Base-by-base conservation (phyloP, 495 filamentous ascomycete genomes). In the Aspergillus olivimuriae region DNA sequence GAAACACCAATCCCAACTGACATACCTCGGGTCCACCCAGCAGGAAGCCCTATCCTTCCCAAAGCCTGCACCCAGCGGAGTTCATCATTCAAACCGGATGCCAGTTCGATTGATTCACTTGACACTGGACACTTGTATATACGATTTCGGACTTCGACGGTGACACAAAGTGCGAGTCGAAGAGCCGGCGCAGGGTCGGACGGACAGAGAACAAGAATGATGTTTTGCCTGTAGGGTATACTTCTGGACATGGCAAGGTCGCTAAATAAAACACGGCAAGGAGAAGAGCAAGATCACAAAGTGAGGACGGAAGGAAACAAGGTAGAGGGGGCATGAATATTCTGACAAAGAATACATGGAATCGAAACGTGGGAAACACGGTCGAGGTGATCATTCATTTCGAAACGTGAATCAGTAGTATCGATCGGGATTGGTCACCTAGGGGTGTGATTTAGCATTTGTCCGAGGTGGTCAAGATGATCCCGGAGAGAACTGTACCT, bases 401-500 rank as follows among this genome's bases (percentile, higher is more conserved):
- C 12, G 4, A n/a, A n/a, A n/a, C 35, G 12, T 37, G 4, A 19
- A 17, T 20, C 21, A 38, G 19, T 60, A 66, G 39, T 51, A 52
- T 14, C 55, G 57, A 51, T 76, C 72, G 14, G 72, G 73, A 47
- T 76, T 76, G 14, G 70, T 74, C 32, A 76, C 71, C 70, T 74
- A 39, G 8, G 5, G 18, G 47, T 38, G n/a, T 14, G 38, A 14
- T 20, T 50, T 14, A 47, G 34, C 39, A 41, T 17, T 3, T 28
- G 6, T n/a, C n/a, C n/a, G n/a, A n/a, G n/a, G n/a, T n/a, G n/a
- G n/a, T n/a, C n/a, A 15, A 2, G 3, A 16, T 8, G 15, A 37
- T 20, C 8, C 4, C 4, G 1, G 12, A 14, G 33, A 4, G n/a
- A 7, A 18, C 43, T 76, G 44, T 70, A 92, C 92, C 81, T 92